Conservation (phyloP, 345 rosid genomes). For the Hibiscus tridactylites region DNA sequence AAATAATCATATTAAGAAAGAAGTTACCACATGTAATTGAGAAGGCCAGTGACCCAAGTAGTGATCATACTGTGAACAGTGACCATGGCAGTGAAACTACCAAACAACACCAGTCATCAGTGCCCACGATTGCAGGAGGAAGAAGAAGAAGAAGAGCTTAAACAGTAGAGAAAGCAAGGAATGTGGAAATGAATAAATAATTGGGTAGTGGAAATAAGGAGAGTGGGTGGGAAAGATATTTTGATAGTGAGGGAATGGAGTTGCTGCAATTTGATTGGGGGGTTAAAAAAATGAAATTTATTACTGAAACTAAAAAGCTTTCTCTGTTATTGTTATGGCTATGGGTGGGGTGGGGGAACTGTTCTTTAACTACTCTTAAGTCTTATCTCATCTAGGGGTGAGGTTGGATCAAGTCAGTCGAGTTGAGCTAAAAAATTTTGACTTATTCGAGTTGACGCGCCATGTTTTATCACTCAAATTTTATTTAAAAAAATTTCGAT, state of each 20-base stretch:
- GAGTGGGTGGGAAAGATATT: background rate
- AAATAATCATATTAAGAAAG: background rate
- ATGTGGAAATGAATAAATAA: background rate
- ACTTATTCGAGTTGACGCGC: too few species aligned
- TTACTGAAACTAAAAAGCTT: background rate
- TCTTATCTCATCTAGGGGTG: too few species aligned
- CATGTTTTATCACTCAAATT: too few species aligned
- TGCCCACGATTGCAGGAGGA: background rate
- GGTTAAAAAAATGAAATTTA: background rate
- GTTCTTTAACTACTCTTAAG: background rate
- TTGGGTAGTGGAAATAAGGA: background rate
- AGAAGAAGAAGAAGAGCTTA: background rate
- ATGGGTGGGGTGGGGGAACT: background rate
- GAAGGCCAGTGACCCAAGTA: slow-evolving; percentile 46
- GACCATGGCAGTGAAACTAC: slow-evolving; percentile 23
- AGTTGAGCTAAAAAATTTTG: too few species aligned
- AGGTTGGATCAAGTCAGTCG: too few species aligned
- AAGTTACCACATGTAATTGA: slow-evolving; percentile 54
- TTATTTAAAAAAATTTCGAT: too few species aligned
- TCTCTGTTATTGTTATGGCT: background rate
- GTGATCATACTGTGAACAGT: slow-evolving; percentile 20
- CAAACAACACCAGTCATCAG: background rate
- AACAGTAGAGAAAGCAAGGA: background rate
- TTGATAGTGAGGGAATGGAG: background rate
- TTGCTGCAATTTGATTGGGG: slow-evolving; percentile 1